A percentile compares a stretch with the other conserved stretches of the same genome.
These are phyloP conservation scores for Zygotorulaspora florentina DNA, from an alignment of 805 yeast species.

Conservation along the genomic window DNA sequence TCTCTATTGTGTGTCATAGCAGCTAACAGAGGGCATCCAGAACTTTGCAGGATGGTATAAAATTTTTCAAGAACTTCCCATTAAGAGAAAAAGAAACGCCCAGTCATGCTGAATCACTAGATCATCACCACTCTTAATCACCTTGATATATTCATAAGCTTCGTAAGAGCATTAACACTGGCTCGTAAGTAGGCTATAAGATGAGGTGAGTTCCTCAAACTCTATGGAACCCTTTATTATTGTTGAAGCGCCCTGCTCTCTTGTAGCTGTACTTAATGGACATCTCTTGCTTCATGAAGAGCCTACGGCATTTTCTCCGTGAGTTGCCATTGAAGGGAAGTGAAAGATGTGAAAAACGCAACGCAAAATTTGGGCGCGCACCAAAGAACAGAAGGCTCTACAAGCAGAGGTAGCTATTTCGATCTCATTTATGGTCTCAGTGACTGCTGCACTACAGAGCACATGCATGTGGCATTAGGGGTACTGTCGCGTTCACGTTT, in stretches of 20 bases:
- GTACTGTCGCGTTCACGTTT: no score
- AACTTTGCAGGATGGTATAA: neutral
- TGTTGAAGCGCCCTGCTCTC: conserved; percentile 1
- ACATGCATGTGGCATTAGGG: no score
- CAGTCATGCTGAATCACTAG: neutral
- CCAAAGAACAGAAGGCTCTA: no score
- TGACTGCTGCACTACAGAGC: no score
- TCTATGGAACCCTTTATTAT: neutral
- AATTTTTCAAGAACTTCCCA: neutral
- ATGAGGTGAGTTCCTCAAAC: neutral
- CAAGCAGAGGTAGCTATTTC: no score
- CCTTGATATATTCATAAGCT: neutral
- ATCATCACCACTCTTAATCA: neutral
- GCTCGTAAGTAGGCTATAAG: neutral
- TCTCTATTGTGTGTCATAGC: neutral
- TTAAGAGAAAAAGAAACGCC: neutral
- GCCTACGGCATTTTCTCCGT: conserved; percentile 6
- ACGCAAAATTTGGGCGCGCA: no score
- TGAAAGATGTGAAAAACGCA: neutral
- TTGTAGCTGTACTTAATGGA: conserved; percentile 6
- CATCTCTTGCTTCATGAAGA: neutral
- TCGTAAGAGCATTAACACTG: neutral
- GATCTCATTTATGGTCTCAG: no score
- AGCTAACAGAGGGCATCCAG: neutral
- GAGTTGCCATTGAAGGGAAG: conserved; percentile 5